Evolutionary conservation across 805 yeast genomes (phyloP).

Genomic region (Suhomyces xylopsoci): DNA sequence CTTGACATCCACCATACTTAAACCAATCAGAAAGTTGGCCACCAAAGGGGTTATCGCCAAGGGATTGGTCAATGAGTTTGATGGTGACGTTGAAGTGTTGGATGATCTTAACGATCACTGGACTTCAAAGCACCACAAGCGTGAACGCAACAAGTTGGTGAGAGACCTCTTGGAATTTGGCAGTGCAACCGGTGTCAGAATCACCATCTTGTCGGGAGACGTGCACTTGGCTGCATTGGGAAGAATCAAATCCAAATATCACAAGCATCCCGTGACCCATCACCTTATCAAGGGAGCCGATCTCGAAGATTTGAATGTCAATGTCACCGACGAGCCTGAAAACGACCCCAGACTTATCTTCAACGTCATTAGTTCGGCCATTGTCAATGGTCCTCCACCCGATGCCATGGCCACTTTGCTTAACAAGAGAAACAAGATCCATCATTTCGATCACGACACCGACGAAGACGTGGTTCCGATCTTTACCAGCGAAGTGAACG

Average conservation of each 20-base stretch:
- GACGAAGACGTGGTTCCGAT: slow-evolving; percentile 82
- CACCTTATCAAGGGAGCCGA: slow-evolving; percentile 20
- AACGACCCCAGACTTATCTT: slow-evolving; percentile 73
- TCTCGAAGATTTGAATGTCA: slow-evolving; percentile 35
- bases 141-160: slow-evolving; percentile 73
- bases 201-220: slow-evolving; percentile 89
- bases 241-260: slow-evolving; percentile 59
- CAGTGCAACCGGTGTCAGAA: slow-evolving; percentile 57
- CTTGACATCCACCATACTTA: slow-evolving; percentile 55
- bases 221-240: slow-evolving; percentile 89
- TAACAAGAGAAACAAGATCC: slow-evolving; percentile 63
- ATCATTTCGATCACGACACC: slow-evolving; percentile 60
- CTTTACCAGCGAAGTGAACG: slow-evolving; percentile 60
- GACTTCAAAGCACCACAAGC: slow-evolving; percentile 87
- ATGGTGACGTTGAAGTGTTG: slow-evolving; percentile 84
- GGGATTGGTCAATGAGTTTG: slow-evolving; percentile 86
- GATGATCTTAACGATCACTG: slow-evolving; percentile 96
- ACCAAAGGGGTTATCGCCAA: slow-evolving; percentile 56
- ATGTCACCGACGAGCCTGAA: slow-evolving; percentile 50
- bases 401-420: slow-evolving; percentile 75
- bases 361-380: slow-evolving; percentile 87
- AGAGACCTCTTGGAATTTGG: slow-evolving; percentile 64
- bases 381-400: slow-evolving; percentile 91
- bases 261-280: slow-evolving; percentile 35
- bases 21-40: slow-evolving; percentile 61